Conservation (phyloP, 805 yeast genomes). For the Wickerhamiella siamensis region DNA sequence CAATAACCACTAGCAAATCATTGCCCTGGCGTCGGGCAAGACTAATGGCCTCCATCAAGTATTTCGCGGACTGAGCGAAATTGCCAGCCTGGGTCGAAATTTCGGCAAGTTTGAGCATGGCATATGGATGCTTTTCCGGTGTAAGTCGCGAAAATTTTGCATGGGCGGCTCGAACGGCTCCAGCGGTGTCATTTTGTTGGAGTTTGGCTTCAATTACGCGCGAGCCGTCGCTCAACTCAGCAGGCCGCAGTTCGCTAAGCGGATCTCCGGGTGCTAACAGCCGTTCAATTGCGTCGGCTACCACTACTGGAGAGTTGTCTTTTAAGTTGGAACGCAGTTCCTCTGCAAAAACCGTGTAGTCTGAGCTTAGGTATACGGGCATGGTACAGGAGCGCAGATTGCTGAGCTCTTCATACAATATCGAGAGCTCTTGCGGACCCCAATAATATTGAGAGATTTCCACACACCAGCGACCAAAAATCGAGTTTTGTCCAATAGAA, state of each 20-base stretch:
- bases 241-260: neutral
- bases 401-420: neutral
- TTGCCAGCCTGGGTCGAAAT: conserved; percentile 57
- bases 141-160: neutral
- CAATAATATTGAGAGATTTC: neutral
- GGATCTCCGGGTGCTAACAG: neutral
- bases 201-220: neutral
- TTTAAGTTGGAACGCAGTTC: neutral
- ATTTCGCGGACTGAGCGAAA: conserved; percentile 52
- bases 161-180: neutral
- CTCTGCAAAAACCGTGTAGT: neutral
- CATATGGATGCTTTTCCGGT: conserved; percentile 31
- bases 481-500: no score
- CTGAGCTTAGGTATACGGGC: neutral
- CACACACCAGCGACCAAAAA: neutral
- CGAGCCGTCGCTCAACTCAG: neutral
- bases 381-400: neutral
- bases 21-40: conserved; percentile 82
- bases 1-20: neutral
- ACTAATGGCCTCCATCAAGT: conserved; percentile 74
- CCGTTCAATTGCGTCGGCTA: neutral
- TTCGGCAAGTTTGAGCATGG: conserved; percentile 56
- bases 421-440: neutral
- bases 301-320: neutral
- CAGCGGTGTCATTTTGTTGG: neutral